phyloP scores from a whole-genome alignment of 2,329 filamentous ascomycete species.

The Phialophora tarda region DNA sequence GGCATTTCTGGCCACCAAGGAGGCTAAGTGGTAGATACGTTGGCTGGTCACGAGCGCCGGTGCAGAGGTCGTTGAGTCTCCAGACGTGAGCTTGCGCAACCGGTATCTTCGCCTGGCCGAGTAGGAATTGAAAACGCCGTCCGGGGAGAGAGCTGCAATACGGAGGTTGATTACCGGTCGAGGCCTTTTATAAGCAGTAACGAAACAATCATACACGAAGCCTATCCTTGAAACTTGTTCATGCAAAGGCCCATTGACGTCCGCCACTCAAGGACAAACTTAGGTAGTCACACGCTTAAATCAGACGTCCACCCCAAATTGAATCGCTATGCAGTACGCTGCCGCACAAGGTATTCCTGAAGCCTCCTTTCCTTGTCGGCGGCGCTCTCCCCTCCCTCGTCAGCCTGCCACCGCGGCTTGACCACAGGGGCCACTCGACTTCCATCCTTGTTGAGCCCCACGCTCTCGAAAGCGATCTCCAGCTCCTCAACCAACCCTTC shows the following conservation, averaged over 20 bases:
- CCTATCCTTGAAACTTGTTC: background rate
- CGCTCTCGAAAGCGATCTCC: conserved; percentile 27
- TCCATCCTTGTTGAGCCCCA: conserved; percentile 29
- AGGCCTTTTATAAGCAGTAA: background rate
- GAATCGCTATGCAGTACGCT: background rate
- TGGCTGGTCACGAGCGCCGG: background rate
- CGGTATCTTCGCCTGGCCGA: background rate
- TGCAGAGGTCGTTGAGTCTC: background rate
- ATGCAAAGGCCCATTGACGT: background rate
- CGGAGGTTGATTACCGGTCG: background rate
- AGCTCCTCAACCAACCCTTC: conserved; percentile 31
- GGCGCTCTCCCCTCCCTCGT: background rate
- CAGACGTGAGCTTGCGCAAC: background rate
- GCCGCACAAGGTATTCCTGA: conserved; percentile 25
- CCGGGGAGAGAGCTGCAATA: background rate
- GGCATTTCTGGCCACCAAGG: conserved; percentile 20
- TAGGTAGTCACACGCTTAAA: background rate
- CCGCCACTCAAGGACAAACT: background rate
- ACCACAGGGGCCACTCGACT: conserved; percentile 15
- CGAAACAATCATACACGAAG: background rate
- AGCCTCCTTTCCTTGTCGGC: conserved; percentile 24
- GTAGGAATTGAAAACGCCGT: background rate
- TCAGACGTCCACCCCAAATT: background rate
- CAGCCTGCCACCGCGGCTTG: background rate
- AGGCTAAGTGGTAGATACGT: conserved; percentile 13